Percentiles rank a stretch among this genome's conserved stretches.
phyloP scores from a whole-genome alignment of 345 rosid species.

The Isatis tinctoria region DNA sequence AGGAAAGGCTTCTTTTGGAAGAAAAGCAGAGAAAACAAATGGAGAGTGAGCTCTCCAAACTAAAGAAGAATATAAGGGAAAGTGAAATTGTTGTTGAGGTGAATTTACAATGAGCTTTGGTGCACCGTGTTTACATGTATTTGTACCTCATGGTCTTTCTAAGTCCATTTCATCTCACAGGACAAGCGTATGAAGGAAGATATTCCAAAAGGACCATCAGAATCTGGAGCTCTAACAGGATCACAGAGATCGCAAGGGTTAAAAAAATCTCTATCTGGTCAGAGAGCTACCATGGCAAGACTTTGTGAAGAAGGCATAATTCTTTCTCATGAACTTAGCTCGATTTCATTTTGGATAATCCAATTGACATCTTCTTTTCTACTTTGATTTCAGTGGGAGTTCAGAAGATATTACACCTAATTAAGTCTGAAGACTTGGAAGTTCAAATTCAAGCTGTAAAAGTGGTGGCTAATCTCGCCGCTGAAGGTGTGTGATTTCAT shows the following conservation, averaged over 20 bases:
- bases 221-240: constrained; percentile 35
- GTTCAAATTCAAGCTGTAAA: constrained; percentile 92
- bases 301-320: constrained; percentile 86
- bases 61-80: constrained; percentile 54
- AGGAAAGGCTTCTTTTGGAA: constrained; percentile 60
- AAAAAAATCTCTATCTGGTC: constrained; percentile 58
- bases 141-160: constrained; percentile 24
- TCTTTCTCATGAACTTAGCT: not conserved
- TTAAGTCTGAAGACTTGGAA: constrained; percentile 75
- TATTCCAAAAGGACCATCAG: constrained; percentile 42
- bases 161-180: constrained; percentile 50
- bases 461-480: constrained; percentile 95
- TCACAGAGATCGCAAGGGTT: constrained; percentile 52
- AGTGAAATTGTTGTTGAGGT: constrained; percentile 55
- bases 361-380: constrained; percentile 16
- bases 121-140: constrained; percentile 8
- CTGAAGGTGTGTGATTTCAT: constrained; percentile 61
- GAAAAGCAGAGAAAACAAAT: constrained; percentile 62
- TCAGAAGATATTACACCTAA: constrained; percentile 71
- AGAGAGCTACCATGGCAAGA: constrained; percentile 84
- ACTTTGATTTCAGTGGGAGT: constrained; percentile 62
- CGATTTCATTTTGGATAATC: not conserved
- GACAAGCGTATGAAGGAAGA: constrained; percentile 55
- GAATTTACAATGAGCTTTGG: constrained; percentile 3
- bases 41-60: constrained; percentile 59